phyloP scores from a whole-genome alignment of 257 asterid genomes.

The Voacanga thouarsii region DNA sequence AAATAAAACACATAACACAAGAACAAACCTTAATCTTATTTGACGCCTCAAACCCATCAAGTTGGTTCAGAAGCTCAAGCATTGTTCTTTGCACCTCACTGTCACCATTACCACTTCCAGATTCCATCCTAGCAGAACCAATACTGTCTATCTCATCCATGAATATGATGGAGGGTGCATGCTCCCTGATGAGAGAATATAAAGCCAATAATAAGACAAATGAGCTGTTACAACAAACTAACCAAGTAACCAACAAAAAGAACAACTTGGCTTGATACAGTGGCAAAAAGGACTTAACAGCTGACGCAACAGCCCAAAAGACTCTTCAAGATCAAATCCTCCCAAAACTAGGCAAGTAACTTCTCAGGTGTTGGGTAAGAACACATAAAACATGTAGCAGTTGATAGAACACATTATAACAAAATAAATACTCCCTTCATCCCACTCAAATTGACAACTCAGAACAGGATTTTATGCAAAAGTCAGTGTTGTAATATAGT shows the following conservation, averaged over 20 bases:
- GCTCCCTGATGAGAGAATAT: conserved; percentile 48
- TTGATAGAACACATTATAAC: too few species aligned
- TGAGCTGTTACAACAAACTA: not conserved
- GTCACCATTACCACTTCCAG: conserved; percentile 88
- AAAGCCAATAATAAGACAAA: not conserved
- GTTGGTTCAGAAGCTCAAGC: conserved; percentile 93
- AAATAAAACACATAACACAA: not conserved
- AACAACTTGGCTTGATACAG: not conserved
- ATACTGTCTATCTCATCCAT: conserved; percentile 96
- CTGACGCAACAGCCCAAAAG: not conserved
- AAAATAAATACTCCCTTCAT: not conserved
- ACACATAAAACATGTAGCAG: not conserved
- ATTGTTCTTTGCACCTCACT: conserved; percentile 94
- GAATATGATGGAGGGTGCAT: conserved; percentile 88
- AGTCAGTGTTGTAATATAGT: too few species aligned
- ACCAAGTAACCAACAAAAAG: not conserved
- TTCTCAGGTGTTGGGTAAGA: not conserved
- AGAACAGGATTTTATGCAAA: too few species aligned
- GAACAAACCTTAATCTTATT: conserved; percentile 64
- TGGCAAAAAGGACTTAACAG: not conserved
- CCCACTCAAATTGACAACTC: too few species aligned
- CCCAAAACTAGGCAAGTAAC: not conserved
- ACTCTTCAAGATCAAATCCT: not conserved
- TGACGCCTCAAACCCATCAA: conserved; percentile 94
- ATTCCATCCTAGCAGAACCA: conserved; percentile 89